Base-by-base conservation (phyloP, 805 yeast genomes). In the Torulaspora microellipsoides region DNA sequence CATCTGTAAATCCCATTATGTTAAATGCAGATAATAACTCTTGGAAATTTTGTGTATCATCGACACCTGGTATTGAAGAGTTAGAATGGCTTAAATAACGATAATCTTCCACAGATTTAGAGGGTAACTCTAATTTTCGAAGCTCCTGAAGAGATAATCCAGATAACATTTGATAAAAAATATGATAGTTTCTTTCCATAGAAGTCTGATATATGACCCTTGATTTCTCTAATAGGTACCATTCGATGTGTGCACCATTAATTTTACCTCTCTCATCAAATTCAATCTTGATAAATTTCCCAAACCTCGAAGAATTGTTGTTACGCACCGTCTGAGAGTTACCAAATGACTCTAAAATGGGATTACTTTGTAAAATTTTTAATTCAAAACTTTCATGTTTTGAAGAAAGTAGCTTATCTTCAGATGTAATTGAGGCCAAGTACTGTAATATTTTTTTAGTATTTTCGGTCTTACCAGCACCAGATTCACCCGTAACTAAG, bases 401-500 rank as follows among this genome's bases (percentile, higher is more conserved):
- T 34, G 48, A 49, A 1, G 53, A 45, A 5, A 49, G 27, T 15
- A 49, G 34, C 27, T 52, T 42, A 29, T 57, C 55, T 43, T 65
- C 54, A 8, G 76, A 59, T 1, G 95, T 79, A 23, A 87, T 81
- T 7, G 87, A 80, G 1, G 96, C 87, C 44, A 93, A 72, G 62
- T 89, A 93, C 62, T 90, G 97, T 47, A 93, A 83, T 43, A 93
- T 89, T 60, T 85, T 89, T 64, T 93, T 93, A 4, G 99, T 93
- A 54, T 88, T 93, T 67, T 93, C 99, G 0, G 99, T 93, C 62
- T 93, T 93, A 41, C 99, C 99, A 0, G 99, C 99, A 53, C 99
- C 99, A 17, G 95, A 84, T 62, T 93, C 99, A 51, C 99, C 99
- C 0, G 99, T 93, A n/a, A 93, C 97, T 38, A 93, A 71, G 43